Percentiles rank a stretch among this genome's conserved stretches.
Evolutionary conservation across 805 yeast genomes (phyloP).

Genomic region (Saturnispora silvae): DNA sequence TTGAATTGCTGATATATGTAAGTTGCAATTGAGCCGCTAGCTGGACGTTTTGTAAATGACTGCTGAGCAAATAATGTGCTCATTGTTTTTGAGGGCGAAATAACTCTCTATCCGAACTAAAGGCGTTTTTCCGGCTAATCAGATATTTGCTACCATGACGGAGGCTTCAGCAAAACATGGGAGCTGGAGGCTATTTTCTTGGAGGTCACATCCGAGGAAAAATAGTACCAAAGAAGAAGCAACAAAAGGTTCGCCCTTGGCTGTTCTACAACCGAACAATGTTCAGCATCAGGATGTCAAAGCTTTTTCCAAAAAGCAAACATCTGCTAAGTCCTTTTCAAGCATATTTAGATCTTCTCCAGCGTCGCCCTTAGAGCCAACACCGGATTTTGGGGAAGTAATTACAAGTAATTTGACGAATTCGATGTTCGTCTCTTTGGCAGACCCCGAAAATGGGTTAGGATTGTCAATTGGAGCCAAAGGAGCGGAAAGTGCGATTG

Average conservation of each 20-base stretch:
- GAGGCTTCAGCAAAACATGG: background rate
- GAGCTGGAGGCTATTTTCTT: background rate
- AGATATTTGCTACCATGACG: too few species aligned
- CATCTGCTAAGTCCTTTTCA: background rate
- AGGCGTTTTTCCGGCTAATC: too few species aligned
- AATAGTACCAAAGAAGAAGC: background rate
- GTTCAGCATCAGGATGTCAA: background rate
- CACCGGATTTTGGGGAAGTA: constrained; percentile 1
- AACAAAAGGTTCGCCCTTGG: too few species aligned
- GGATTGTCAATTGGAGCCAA: background rate
- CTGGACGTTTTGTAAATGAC: too few species aligned
- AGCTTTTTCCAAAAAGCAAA: background rate
- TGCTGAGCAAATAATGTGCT: too few species aligned
- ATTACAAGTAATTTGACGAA: background rate
- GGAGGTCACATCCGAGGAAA: background rate
- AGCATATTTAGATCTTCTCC: background rate
- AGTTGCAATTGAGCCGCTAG: too few species aligned
- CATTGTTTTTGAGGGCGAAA: too few species aligned
- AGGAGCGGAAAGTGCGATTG: background rate
- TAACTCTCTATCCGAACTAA: too few species aligned
- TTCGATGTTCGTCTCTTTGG: background rate
- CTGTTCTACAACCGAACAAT: background rate
- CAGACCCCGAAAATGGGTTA: background rate
- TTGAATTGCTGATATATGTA: too few species aligned
- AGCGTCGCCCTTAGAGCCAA: background rate